These are phyloP conservation scores for Dothidotthia symphoricarpi DNA, from an alignment of 2,329 filamentous ascomycete genomes.

Conservation along the genomic window DNA sequence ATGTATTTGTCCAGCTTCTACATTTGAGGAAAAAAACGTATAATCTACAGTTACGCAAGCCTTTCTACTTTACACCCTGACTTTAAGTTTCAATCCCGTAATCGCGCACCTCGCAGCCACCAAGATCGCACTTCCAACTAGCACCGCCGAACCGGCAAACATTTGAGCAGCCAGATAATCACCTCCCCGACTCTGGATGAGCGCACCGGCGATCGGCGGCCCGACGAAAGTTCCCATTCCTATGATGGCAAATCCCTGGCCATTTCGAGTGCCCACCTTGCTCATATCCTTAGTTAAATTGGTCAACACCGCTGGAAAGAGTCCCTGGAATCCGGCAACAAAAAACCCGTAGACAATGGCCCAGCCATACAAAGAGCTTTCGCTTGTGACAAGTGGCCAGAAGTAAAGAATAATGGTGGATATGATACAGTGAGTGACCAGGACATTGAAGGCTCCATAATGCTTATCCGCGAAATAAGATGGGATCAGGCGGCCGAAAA, in stretches of 20 bases:
- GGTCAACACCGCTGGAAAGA: constrained; percentile 47
- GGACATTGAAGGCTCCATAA: constrained; percentile 56
- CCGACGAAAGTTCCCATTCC: constrained; percentile 48
- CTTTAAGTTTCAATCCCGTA: constrained; percentile 30
- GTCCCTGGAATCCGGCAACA: constrained; percentile 46
- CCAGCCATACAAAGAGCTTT: constrained; percentile 45
- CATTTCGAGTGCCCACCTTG: constrained; percentile 49
- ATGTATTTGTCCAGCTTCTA: too few species aligned
- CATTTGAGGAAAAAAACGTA: too few species aligned
- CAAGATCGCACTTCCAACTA: constrained; percentile 31
- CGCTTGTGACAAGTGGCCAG: constrained; percentile 54
- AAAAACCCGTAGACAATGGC: constrained; percentile 48
- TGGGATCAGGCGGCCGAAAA: constrained; percentile 55
- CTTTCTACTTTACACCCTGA: constrained; percentile 18
- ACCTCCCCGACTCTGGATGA: constrained; percentile 45
- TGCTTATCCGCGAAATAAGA: constrained; percentile 55
- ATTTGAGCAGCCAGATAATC: constrained; percentile 48
- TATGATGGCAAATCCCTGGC: constrained; percentile 50
- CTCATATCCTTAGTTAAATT: constrained; percentile 49
- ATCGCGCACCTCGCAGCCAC: constrained; percentile 29
- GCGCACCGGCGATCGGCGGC: constrained; percentile 48
- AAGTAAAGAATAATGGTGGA: constrained; percentile 53
- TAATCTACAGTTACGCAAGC: too few species aligned
- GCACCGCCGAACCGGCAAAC: constrained; percentile 37
- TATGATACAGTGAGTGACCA: constrained; percentile 52